Base-by-base conservation (phyloP, 2,329 filamentous ascomycete genomes). In the Fusarium setosum region DNA sequence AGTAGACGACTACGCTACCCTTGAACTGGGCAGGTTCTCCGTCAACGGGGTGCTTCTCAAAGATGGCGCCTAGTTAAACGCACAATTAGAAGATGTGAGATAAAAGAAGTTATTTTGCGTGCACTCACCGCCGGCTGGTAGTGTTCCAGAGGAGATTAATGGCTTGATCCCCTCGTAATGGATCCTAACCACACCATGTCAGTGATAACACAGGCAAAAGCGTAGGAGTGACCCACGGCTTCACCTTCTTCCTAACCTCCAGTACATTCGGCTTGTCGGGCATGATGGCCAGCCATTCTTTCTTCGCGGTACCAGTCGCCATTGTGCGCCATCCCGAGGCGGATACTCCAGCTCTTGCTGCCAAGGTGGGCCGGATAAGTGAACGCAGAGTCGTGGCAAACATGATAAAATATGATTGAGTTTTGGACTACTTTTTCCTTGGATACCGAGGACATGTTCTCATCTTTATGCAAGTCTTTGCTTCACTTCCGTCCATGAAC, bases 151-250 rank as follows among this genome's bases (percentile, higher is more conserved):
- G n/a, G 61, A 58, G 29, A 65, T 63, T 23, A 67, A 45, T 2
- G 63, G 61, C 42, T 71, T 61, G 35, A 64, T 59, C 6, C 57
- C 63, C 17, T 67, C 55, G 12, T 67, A 67, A 15, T 67, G 61
- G 4, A n/a, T 20, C 11, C 64, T 65, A 12, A 2, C 12, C 2
- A 21, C 20, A 29, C 8, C 4, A 4, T 26, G 3, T 5, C 31
- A 37, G 18, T 32, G 34, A 29, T n/a, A n/a, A n/a, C n/a, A n/a
- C n/a, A 12, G 4, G 6, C 15, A 18, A 49, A 24, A 55, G n/a
- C 15, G 17, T 15, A 26, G n/a, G 12, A n/a, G 42, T 7, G 12
- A 49, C 49, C 24, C 21, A 63, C 59, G 23, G 41, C 32, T 63
- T 63, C 6, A 57, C 62, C 9, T 18, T 53, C 18, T 57, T 63